Base-by-base conservation (phyloP, 352 stramenopile genomes). In the Phytophthora pinifolia region DNA sequence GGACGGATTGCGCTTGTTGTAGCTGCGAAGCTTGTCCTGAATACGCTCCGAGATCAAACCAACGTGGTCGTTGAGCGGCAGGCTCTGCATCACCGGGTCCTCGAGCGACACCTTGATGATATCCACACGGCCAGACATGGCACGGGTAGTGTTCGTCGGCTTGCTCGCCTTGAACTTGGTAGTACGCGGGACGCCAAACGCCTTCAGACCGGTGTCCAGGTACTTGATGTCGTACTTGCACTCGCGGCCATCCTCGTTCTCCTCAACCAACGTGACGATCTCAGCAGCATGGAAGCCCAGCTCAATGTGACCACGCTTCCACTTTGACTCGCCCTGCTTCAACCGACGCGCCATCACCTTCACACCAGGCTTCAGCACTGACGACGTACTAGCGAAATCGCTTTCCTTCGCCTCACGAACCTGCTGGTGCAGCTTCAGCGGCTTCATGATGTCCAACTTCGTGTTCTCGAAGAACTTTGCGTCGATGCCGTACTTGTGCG, bases 401-500 rank as follows among this genome's bases (percentile, higher is more conserved):
- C 74, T 73, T 4, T 65, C 42, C 64, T 76, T 88, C 9, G 75
- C 72, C 25, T 76, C 71, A 36, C 74, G 83, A 53, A 83, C 54
- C 29, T 89, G 77, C 9, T 79, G 59, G 62, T 96, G 86, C 22
- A 92, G 65, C 49, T 91, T 73, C 9, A 93, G 61, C 8, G 86
- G 83, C 70, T 92, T 82, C 70, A 96, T 90, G 39, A 92, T 88
- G 59, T 97, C 88, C 10, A 97, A 72, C 54, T 96, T 94, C 20
- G 88, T 91, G 27, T 90, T 84, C 43, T 94, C 77, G 9, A 97
- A 93, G 54, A 96, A 97, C 49, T 85, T 80, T 13, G 79, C 81
- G 35, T 94, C 68, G 50, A 97, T 94, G 30, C 74, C 77, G 57
- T 98, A 97, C 64, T 97, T 97, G 74, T 97, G 90, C 30, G 86